Percentiles rank a stretch among this genome's conserved stretches.
These are phyloP conservation scores for Trichoderma koningii DNA, from an alignment of 2,329 filamentous ascomycete genomes.

Conservation along the genomic window DNA sequence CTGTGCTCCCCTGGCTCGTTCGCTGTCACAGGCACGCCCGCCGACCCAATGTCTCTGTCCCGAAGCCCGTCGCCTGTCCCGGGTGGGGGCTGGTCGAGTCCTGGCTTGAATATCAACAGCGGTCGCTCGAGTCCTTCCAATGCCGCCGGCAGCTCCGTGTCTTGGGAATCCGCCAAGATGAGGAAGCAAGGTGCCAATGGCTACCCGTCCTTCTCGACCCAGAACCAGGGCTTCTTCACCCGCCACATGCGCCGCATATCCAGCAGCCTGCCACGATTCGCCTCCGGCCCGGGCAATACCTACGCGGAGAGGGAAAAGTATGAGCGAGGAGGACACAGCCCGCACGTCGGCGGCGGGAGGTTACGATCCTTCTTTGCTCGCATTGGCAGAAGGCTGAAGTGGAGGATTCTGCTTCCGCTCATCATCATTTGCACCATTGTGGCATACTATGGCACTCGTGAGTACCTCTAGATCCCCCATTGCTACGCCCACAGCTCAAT, in stretches of 20 bases:
- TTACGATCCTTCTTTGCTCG: conserved; percentile 50
- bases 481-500: neutral
- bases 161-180: conserved; percentile 82
- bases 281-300: conserved; percentile 49
- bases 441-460: conserved; percentile 73
- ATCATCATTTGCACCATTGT: conserved; percentile 62
- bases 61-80: conserved; percentile 83
- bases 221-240: conserved; percentile 84
- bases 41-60: conserved; percentile 74
- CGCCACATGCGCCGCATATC: conserved; percentile 81
- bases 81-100: conserved; percentile 86
- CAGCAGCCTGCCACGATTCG: conserved; percentile 74
- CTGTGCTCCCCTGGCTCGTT: conserved; percentile 30
- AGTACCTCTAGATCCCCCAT: conserved; percentile 43
- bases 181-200: conserved; percentile 72
- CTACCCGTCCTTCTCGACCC: conserved; percentile 75
- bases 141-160: conserved; percentile 60
- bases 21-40: conserved; percentile 53
- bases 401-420: conserved; percentile 61
- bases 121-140: conserved; percentile 67
- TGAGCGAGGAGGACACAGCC: conserved; percentile 54
- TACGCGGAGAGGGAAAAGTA: conserved; percentile 80
- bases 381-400: conserved; percentile 66
- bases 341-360: conserved; percentile 50
- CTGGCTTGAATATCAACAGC: conserved; percentile 72